Conservation (phyloP, 805 yeast genomes). For the Suhomyces xylopsoci region DNA sequence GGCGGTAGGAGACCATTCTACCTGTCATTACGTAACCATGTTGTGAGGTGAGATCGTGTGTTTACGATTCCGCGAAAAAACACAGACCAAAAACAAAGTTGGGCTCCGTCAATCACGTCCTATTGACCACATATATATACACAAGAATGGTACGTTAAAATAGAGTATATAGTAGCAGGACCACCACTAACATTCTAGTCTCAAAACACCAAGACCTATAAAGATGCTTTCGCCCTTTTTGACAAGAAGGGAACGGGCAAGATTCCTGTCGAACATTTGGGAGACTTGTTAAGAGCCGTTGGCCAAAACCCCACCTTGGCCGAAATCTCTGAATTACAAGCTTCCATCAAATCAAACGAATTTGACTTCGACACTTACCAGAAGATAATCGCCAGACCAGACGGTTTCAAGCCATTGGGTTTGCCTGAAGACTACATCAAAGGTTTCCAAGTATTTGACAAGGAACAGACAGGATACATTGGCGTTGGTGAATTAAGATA, state of each 20-base stretch:
- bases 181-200: conserved; percentile 28
- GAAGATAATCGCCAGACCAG: conserved; percentile 76
- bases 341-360: conserved; percentile 41
- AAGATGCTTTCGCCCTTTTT: conserved; percentile 94
- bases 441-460: conserved; percentile 93
- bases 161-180: neutral
- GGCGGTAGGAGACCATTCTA: neutral
- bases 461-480: conserved; percentile 90
- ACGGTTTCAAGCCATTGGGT: conserved; percentile 83
- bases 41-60: conserved; percentile 1
- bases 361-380: conserved; percentile 77
- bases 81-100: neutral
- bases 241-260: conserved; percentile 95
- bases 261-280: conserved; percentile 79
- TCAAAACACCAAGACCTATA: conserved; percentile 50
- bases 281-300: conserved; percentile 92
- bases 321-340: conserved; percentile 59
- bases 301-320: conserved; percentile 98
- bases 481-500: conserved; percentile 97
- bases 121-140: neutral
- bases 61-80: conserved; percentile 2
- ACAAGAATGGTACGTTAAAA: neutral
- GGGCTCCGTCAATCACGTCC: conserved; percentile 2
- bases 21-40: neutral
- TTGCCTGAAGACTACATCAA: conserved; percentile 89